Conservation (phyloP, 371 early-diverging fungal genomes). For the Saksenaea oblongispora region DNA sequence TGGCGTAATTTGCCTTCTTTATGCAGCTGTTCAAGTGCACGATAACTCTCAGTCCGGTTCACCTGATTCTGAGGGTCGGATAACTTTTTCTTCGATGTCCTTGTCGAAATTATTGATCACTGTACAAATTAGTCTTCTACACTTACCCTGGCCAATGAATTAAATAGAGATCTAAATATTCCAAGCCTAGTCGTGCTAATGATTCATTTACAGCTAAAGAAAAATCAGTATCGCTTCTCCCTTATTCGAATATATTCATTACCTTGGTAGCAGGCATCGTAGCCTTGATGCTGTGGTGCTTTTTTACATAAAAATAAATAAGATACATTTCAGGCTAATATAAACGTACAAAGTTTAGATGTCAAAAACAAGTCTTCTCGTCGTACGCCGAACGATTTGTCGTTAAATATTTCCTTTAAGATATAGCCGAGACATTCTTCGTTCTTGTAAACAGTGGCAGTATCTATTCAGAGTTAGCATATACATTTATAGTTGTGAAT, state of each 20-base stretch:
- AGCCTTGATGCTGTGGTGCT: constrained; percentile 86
- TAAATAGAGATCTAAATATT: constrained; percentile 81
- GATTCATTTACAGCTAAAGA: constrained; percentile 52
- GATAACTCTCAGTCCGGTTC: constrained; percentile 56
- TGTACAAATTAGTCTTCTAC: background rate
- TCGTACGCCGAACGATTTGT: constrained; percentile 52
- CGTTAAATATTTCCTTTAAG: constrained; percentile 61
- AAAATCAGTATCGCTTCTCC: background rate
- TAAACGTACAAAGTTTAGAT: constrained; percentile 80
- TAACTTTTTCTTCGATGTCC: constrained; percentile 37
- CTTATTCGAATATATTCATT: background rate
- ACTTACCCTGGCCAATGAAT: constrained; percentile 65
- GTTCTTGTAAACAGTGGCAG: constrained; percentile 84
- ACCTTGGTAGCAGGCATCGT: constrained; percentile 64
- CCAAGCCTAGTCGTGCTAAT: constrained; percentile 61
- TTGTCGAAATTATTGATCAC: constrained; percentile 11
- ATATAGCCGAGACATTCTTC: constrained; percentile 80
- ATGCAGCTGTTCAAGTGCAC: constrained; percentile 58
- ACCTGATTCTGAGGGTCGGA: constrained; percentile 56
- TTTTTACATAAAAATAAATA: background rate
- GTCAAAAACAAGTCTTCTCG: constrained; percentile 93
- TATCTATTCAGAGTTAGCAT: constrained; percentile 42
- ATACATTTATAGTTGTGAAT: background rate
- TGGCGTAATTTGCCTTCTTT: constrained; percentile 54
- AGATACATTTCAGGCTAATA: background rate